Base-by-base conservation (phyloP, 2,329 filamentous ascomycete genomes). In the Ophiosphaerella narmari region DNA sequence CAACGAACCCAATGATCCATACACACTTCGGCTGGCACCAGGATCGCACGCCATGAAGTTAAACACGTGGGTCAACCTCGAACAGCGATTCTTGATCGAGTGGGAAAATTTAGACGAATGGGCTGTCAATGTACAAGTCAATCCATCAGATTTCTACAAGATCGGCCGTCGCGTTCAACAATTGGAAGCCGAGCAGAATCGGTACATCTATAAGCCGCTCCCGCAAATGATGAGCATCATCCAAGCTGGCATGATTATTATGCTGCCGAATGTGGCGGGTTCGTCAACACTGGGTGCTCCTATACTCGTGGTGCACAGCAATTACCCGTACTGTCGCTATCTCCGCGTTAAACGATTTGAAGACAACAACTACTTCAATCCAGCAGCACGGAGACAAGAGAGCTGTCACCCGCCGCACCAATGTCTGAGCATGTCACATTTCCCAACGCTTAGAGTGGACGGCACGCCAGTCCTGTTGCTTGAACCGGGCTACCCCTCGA, bases 181-280 rank as follows among this genome's bases (percentile, higher is more conserved):
- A 32, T 48, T 63, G 2, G 63, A 66, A 43, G 52, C 54, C 7
- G n/a, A 52, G 4, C 60, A 63, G 41, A 66, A 63, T 23, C 52
- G 62, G 3, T 63, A 46, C 40, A 46, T 63, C 13, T 66, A 62
- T 55, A 62, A 65, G 46, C 59, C 59, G 0, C 45, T 63, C 3
- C 39, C 35, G 4, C 54, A 46, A 7, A 39, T 55, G 26, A 47
- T 65, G 35, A 50, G 24, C 9, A 4, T 7, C 4, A 31, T 57
- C 4, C 16, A 11, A 7, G 46, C 52, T 1, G 62, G 60, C 4
- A 57, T 50, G 2, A 39, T 62, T 9, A 14, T 63, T 31, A 57
- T 66, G 55, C 32, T 63, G n/a, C 42, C 26, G 3, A 61, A 65
- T 14, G 38, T 37, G 9, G 24, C 37, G 1, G 24, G 21, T 1